Evolutionary conservation across 2,329 filamentous ascomycete genomes (phyloP).

Genomic region (Calonectria naviculata): DNA sequence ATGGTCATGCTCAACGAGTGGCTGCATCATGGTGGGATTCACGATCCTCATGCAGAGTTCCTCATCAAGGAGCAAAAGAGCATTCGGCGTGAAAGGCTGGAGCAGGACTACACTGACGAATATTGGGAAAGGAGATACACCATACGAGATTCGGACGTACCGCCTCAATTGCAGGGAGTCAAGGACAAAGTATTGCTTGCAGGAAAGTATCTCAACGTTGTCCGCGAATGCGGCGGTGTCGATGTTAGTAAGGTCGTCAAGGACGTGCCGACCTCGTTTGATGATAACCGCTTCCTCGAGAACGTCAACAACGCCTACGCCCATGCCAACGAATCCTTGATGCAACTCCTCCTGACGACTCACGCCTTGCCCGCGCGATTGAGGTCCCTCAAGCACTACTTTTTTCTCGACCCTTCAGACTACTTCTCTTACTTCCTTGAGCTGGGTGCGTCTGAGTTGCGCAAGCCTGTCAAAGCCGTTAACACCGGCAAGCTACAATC

Average conservation of each 20-base stretch:
- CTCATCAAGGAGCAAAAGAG: conserved; percentile 96
- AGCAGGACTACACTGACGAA: conserved; percentile 98
- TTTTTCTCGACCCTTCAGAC: conserved; percentile 97
- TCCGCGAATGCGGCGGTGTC: conserved; percentile 95
- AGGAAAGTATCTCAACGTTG: conserved; percentile 97
- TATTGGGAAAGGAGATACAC: conserved; percentile 99
- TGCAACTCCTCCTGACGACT: conserved; percentile 91
- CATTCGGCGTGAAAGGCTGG: conserved; percentile 88
- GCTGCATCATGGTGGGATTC: conserved; percentile 95
- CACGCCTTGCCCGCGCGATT: conserved; percentile 90
- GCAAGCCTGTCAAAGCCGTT: conserved; percentile 88
- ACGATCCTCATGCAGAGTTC: conserved; percentile 94
- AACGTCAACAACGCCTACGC: conserved; percentile 97
- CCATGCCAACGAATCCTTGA: conserved; percentile 92
- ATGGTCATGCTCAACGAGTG: conserved; percentile 99
- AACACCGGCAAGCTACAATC: conserved; percentile 96
- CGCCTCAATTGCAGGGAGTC: conserved; percentile 89
- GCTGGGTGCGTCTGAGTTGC: conserved; percentile 87
- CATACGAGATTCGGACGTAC: conserved; percentile 89
- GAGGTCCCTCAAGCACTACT: conserved; percentile 96
- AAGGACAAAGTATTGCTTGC: conserved; percentile 95
- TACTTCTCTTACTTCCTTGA: conserved; percentile 99
- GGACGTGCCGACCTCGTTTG: conserved; percentile 92
- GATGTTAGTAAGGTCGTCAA: conserved; percentile 90
- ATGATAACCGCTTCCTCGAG: conserved; percentile 90